Evolutionary conservation across 768 basidiomycete genomes (phyloP).

Genomic region (Leccinum variicolor): DNA sequence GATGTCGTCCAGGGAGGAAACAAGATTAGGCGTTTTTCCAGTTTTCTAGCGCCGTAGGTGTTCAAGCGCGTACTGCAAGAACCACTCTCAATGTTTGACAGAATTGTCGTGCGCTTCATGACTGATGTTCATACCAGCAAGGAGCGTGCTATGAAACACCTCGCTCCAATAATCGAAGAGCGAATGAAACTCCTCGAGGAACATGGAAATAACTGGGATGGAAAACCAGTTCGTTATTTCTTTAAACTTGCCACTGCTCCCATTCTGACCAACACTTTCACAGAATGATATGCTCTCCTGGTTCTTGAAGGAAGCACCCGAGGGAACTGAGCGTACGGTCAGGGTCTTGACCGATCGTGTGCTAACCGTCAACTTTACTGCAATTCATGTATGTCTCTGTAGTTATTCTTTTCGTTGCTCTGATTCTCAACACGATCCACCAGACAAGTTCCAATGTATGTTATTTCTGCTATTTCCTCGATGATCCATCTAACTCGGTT

Average conservation of each 20-base stretch:
- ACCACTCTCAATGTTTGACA: neutral
- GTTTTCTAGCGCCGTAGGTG: neutral
- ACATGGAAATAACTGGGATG: neutral
- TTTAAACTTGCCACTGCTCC: neutral
- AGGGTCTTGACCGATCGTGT: neutral
- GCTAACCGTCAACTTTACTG: neutral
- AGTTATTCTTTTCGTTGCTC: neutral
- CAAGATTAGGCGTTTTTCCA: neutral
- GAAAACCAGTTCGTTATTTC: neutral
- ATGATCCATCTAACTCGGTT: neutral
- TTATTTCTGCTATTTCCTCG: neutral
- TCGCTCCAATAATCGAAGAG: conserved; percentile 3
- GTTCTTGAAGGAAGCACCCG: neutral
- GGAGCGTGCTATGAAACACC: neutral
- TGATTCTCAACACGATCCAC: neutral
- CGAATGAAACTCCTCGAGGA: neutral
- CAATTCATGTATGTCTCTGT: conserved; percentile 13
- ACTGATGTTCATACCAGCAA: neutral
- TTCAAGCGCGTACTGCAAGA: neutral
- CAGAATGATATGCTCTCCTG: neutral
- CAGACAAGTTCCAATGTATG: neutral
- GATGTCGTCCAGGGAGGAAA: neutral
- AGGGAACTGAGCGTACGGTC: neutral
- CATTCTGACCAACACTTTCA: neutral
- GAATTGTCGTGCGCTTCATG: neutral